phyloP scores from a whole-genome alignment of 768 basidiomycete species.

The Serendipita indica region DNA sequence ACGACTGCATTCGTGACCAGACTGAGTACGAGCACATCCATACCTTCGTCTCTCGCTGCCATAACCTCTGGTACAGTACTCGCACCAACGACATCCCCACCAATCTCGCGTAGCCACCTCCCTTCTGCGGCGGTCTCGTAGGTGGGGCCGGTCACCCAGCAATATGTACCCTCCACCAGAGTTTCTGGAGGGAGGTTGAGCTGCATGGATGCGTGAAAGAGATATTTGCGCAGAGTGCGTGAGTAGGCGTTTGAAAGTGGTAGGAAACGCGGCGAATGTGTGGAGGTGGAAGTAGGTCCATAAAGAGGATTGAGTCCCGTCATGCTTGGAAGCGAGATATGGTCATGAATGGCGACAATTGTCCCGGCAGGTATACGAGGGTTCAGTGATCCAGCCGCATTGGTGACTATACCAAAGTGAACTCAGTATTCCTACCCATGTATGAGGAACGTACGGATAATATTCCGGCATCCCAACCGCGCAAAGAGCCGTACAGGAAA shows the following conservation, averaged over 20 bases:
- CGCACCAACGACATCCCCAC: slow-evolving; percentile 90
- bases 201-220: slow-evolving; percentile 54
- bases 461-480: slow-evolving; percentile 52
- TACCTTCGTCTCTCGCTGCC: slow-evolving; percentile 56
- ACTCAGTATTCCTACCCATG: not conserved
- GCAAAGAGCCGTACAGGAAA: slow-evolving; percentile 73
- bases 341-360: slow-evolving; percentile 76
- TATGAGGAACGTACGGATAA: slow-evolving; percentile 45
- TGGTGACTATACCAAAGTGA: slow-evolving; percentile 45
- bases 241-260: slow-evolving; percentile 78
- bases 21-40: slow-evolving; percentile 66
- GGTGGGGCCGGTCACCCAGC: slow-evolving; percentile 82
- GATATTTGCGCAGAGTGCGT: slow-evolving; percentile 44
- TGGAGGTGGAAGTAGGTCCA: slow-evolving; percentile 45
- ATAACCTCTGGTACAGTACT: slow-evolving; percentile 84
- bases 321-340: slow-evolving; percentile 64
- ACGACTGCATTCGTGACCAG: slow-evolving; percentile 79
- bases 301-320: slow-evolving; percentile 70
- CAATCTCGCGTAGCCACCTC: slow-evolving; percentile 51
- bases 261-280: slow-evolving; percentile 61
- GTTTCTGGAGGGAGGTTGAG: slow-evolving; percentile 40
- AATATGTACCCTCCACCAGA: slow-evolving; percentile 70
- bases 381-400: slow-evolving; percentile 74
- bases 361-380: slow-evolving; percentile 61
- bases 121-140: slow-evolving; percentile 86